Base-by-base conservation (phyloP, 2,329 filamentous ascomycete genomes). In the Fusarium dlaminii region DNA sequence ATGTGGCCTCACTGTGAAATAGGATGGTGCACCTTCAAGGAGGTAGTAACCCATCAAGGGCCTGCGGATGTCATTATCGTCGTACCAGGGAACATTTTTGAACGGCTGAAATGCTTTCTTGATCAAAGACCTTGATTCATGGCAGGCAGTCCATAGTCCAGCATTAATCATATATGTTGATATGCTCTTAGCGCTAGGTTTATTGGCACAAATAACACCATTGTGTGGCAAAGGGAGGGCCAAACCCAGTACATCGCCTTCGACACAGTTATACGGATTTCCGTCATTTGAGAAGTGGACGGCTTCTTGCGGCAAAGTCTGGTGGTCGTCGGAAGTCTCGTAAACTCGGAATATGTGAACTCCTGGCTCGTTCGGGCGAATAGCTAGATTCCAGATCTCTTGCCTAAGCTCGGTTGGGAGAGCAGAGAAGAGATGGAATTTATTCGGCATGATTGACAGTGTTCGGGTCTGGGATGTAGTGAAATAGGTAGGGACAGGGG, bases 161-260 rank as follows among this genome's bases (percentile, higher is more conserved):
- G 32, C 43, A 24, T 72, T 57, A 12, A 63, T 37, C 20, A 61
- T 15, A 11, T 67, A 70, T 9, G 58, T 57, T 29, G 66, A 72
- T 0, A 20, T 0, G 9, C 52, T 63, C 14, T 27, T 72, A 5
- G 49, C 45, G 14, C 48, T 34, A 29, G 34, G n/a, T 22, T 8
- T 27, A 8, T 54, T 20, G 51, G 6, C 12, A 7, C n/a, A 20
- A 32, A 12, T 12, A 11, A 24, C 6, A 20, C 8, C 24, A 9
- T 45, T 18, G 12, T 27, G 8, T 20, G 43, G 17, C 12, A 20
- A 20, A 20, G 45, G 45, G 8, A 30, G 9, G 4, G 27, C 45
- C 1, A 30, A 27, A 22, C 45, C 27, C 24, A 45, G 42, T 27
- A 5, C 42, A 4, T 6, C 22, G n/a, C n/a, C n/a, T n/a, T n/a